Base-by-base conservation (phyloP, 192 early-diverging fungal genomes). In the Gamsiella multidivaricata region DNA sequence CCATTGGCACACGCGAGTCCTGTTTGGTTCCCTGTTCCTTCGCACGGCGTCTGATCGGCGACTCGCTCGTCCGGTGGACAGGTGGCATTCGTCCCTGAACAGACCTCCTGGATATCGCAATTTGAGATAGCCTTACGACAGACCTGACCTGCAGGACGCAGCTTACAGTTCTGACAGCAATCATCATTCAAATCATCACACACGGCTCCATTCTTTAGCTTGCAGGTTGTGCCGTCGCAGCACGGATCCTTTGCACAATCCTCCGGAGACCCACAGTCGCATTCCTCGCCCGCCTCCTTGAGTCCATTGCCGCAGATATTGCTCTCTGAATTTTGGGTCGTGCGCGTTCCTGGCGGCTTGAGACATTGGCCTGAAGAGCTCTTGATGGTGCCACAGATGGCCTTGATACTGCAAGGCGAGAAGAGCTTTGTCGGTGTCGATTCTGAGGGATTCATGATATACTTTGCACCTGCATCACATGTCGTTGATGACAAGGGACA, bases 271-370 rank as follows among this genome's bases (percentile, higher is more conserved):
- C 92, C 94, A 72, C 94, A 94, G 69, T 98, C 97, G 78, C 97
- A 98, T 54, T 98, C 89, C 82, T 98, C 97, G 65, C 89, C 90
- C 3, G 75, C 51, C 79, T 98, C 97, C 69, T 89, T 88, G 59
- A 98, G 88, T 0, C 95, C 97, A 80, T 98, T 98, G 28, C 97
- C 97, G 70, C 97, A 98, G 81, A 98, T 96, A 31, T 91, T 86
- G 11, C 61, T 32, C 36, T 80, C 85, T 29, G 88, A 78, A 11
- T 72, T 69, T 36, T 83, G 74, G 2, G 66, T 80, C 7, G 36
- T 51, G 5, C 71, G 60, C 22, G 66, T 67, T 32, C 81, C 81
- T 5, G 83, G 83, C 39, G 33, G 63, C 15, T 80, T 70, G 28
- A 65, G 64, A 39, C 61, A 71, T 36, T 62, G 66, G 28, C 63